phyloP scores from a whole-genome alignment of 768 basidiomycete species.

The Wakefieldia striispora region DNA sequence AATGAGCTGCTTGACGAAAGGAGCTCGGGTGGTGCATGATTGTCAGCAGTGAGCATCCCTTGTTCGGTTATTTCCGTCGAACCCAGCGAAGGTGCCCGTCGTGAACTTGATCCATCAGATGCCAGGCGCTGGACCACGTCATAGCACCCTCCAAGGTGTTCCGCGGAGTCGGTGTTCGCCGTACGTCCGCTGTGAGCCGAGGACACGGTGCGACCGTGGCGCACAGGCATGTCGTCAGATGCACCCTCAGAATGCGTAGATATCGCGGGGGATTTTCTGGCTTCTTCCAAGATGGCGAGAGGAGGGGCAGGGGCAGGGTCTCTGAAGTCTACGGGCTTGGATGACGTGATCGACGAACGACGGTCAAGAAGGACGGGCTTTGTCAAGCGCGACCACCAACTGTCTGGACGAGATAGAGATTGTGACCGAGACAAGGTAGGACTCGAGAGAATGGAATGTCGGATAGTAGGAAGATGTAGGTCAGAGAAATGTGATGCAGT shows the following conservation, averaged over 20 bases:
- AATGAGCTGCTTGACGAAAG: conserved; percentile 6
- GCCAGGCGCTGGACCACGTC: conserved; percentile 61
- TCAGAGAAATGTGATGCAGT: conserved; percentile 23
- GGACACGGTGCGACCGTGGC: conserved; percentile 35
- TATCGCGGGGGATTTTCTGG: conserved; percentile 12
- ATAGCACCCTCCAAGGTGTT: conserved; percentile 62
- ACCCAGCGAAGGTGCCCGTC: conserved; percentile 24
- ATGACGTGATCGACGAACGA: conserved; percentile 40
- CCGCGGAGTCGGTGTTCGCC: conserved; percentile 67
- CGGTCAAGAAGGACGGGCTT: conserved; percentile 64
- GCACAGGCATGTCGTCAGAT: conserved; percentile 11
- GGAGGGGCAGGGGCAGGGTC: conserved; percentile 79
- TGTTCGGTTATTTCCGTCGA: conserved; percentile 24
- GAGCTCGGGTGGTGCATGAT: conserved; percentile 6
- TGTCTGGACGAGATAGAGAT: conserved; percentile 62
- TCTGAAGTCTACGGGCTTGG: conserved; percentile 52
- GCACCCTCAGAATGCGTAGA: conserved; percentile 15
- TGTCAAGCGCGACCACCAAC: conserved; percentile 78
- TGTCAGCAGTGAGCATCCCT: conserved; percentile 10
- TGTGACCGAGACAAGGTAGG: conserved; percentile 39
- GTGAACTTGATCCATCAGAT: conserved; percentile 28
- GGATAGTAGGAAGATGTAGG: conserved; percentile 29
- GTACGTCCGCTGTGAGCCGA: conserved; percentile 59
- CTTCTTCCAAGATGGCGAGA: conserved; percentile 57
- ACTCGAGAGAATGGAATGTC: conserved; percentile 43